Evolutionary conservation across 2,329 filamentous ascomycete genomes (phyloP).

Genomic region (Talaromyces piceae): DNA sequence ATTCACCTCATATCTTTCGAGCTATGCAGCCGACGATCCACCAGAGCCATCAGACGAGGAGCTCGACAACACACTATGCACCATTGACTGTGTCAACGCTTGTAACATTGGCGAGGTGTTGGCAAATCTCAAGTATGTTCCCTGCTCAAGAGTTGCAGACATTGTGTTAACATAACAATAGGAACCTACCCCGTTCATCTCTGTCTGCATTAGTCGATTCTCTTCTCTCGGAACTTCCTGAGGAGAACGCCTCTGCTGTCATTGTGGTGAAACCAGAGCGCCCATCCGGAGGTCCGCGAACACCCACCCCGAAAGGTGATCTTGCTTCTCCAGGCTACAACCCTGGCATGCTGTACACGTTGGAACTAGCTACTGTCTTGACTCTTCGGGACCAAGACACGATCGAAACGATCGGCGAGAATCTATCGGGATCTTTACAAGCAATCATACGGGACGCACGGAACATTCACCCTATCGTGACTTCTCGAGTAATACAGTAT

Average conservation of each 20-base stretch:
- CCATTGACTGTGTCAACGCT: conserved; percentile 86
- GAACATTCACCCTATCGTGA: conserved; percentile 72
- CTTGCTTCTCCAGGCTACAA: conserved; percentile 64
- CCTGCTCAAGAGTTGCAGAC: conserved; percentile 14
- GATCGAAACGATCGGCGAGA: conserved; percentile 65
- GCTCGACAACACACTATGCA: conserved; percentile 87
- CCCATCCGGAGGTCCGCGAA: conserved; percentile 51
- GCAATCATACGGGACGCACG: conserved; percentile 70
- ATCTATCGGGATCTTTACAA: conserved; percentile 72
- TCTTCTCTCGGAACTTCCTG: conserved; percentile 76
- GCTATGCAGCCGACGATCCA: conserved; percentile 94
- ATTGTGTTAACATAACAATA: conserved; percentile 40
- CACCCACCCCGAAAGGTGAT: conserved; percentile 52
- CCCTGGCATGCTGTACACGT: conserved; percentile 77
- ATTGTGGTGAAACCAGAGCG: conserved; percentile 87
- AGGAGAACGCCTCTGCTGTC: conserved; percentile 70
- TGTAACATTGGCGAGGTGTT: conserved; percentile 80
- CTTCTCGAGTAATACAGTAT: conserved; percentile 81
- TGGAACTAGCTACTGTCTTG: conserved; percentile 81
- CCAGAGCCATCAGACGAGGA: conserved; percentile 97
- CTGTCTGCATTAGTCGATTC: conserved; percentile 60
- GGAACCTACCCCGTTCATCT: conserved; percentile 53
- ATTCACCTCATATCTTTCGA: conserved; percentile 95
- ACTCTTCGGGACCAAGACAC: conserved; percentile 69
- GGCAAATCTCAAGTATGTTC: conserved; percentile 63